Evolutionary conservation across 805 yeast species (phyloP), one percentile per base, ranked within the genome.

Genomic region (Saccharomycodes ludwigii): DNA sequence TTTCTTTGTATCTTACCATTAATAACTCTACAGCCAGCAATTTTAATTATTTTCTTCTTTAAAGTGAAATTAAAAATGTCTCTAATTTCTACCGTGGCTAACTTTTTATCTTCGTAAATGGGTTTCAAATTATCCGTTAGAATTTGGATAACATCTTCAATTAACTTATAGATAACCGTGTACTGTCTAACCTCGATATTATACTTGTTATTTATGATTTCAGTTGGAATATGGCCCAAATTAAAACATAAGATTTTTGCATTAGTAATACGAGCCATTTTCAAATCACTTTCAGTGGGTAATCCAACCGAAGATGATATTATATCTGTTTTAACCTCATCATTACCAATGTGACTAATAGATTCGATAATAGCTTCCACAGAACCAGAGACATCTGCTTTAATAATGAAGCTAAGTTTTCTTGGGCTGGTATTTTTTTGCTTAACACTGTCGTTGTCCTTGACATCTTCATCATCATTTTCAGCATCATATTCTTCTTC

Each of bases 331-430:
- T 64, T 61, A 5, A 88, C 88, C 47, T 82, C 93, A 2, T 79
- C 81, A 51, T 88, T 86, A 5, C 96, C 96, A n/a, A 91, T 57
- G 9, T 76, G 75, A 36, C 66, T 65, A 29, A 91, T 72, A 43
- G 88, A 74, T 51, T 86, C 95, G 23, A 62, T 67, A 21, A 91
- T 80, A 2, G 98, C 98, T 50, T 91, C 98, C 0, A 82, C 80
- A 1, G 97, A 86, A 0, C 98, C 98, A 42, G 77, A 76, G 1
- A 88, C 96, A 56, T 91, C 98, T 0, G 95, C 81, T 49, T 82
- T 84, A 21, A 91, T 63, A 18, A 91, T 75, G 41, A 76, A 84
- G 19, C 73, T 71, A 4, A 72, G 56, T 10, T 58, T 51, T 18
- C 42, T 43, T 4, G 49, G 47, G 29, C 32, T 52, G 32, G 26